A percentile compares a stretch with the other conserved stretches of the same genome.
phyloP scores from a whole-genome alignment of 305 asterid species.

The Salvia sclarea region DNA sequence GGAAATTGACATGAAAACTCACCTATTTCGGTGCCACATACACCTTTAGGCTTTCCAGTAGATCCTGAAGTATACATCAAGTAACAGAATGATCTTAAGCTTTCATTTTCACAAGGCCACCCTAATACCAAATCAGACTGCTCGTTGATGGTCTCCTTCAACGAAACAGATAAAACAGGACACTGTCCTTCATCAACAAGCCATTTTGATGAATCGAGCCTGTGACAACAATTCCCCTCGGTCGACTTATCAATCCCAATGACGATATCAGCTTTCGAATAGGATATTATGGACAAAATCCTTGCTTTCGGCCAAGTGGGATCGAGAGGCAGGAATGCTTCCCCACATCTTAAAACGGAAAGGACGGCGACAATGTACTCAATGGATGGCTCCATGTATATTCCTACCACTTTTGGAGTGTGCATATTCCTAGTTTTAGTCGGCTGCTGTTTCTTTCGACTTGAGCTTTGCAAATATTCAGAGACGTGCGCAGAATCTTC shows the following conservation, averaged over 20 bases:
- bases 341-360: conserved; percentile 87
- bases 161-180: conserved; percentile 51
- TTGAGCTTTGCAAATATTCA: conserved; percentile 31
- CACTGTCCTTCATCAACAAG: conserved; percentile 53
- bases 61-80: conserved; percentile 95
- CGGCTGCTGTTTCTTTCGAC: conserved; percentile 29
- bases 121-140: conserved; percentile 37
- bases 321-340: conserved; percentile 92
- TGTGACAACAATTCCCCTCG: conserved; percentile 52
- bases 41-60: conserved; percentile 88
- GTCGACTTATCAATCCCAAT: conserved; percentile 48
- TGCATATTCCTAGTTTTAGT: conserved; percentile 29
- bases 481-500: conserved; percentile 29
- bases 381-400: conserved; percentile 88
- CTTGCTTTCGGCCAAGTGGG: conserved; percentile 85
- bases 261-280: conserved; percentile 65
- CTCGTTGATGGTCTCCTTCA: conserved; percentile 41
- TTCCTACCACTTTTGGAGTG: conserved; percentile 65
- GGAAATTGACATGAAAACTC: conserved; percentile 26
- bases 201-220: conserved; percentile 65
- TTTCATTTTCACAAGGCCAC: conserved; percentile 78
- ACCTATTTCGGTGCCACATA: conserved; percentile 95
- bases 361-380: conserved; percentile 81
- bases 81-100: conserved; percentile 75
- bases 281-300: conserved; percentile 53